Evolutionary conservation across 2,329 filamentous ascomycete genomes (phyloP), one percentile per base, ranked within the genome.

Genomic region (Apiospora marii): DNA sequence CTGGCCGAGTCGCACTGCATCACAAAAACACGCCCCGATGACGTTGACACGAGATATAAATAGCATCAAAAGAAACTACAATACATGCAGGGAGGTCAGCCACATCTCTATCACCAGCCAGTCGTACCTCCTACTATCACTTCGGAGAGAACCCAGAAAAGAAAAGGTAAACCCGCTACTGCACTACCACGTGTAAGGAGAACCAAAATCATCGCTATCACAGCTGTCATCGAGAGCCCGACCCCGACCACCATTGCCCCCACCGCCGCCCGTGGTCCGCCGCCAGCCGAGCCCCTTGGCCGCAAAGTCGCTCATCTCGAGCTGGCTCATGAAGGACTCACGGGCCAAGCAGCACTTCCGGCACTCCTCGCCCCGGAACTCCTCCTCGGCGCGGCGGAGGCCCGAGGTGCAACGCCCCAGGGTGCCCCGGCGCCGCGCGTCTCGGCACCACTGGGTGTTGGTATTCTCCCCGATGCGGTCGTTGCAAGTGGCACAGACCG

Each of bases 281-380:
- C 68, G 48, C 74, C 73, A 75, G 4, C 72, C 74, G 43, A 74
- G 68, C 16, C 75, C 68, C 58, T 73, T 74, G 46, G 70, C 68
- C 3, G 72, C 67, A 44, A 76, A 73, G 22, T 75, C 74, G 8
- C 69, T 67, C 68, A 75, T 73, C 34, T 75, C 70, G 24, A 75
- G 46, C 70, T 74, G 34, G 30, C 72, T 67, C 72, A 75, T 74
- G 27, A 70, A 68, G 6, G 37, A 34, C 49, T 76, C 73, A 27
- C 73, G 72, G 16, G 48, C 34, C 48, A 73, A 58, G 19, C 70
- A 46, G 49, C 74, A 77, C 16, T 71, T 67, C 44, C 68, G 24
- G 58, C 76, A 76, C 71, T 76, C 74, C 41, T 73, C 69, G n/a
- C 74, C 73, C 27, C 74, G 67, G 37, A 72, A 76, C 70, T 76